Base-by-base conservation (phyloP, 306 rosid species). In the Glycine latifolia region DNA sequence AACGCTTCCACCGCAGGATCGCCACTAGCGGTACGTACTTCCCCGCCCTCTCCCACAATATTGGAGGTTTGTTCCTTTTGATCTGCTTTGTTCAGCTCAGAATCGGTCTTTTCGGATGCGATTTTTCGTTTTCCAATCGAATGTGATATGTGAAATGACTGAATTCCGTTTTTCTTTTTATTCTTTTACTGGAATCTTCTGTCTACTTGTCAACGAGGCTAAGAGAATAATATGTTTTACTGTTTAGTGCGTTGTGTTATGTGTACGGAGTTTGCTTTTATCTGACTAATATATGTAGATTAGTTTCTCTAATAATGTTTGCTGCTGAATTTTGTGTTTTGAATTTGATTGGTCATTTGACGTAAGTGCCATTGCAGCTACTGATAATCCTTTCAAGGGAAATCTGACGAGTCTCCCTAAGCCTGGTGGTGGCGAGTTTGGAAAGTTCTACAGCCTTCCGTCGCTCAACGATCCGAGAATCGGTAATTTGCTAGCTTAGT, bases 391-490 rank as follows among this genome's bases (percentile, higher is more conserved):
- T 77, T 96, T 93, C 93, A 89, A 96, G 90, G 92, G 63, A 68
- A 92, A 89, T 82, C 81, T 96, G 82, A 92, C 97, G 5, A 89
- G 87, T 87, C 98, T 96, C 39, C 97, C 98, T 4, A 96, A 93
- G 89, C 97, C 94, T 10, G 97, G 99, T 37, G 98, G 99, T 2
- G 99, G 99, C 39, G 97, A 93, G 87, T 96, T 86, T 68, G 99
- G 99, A 53, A 96, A 93, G 83, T 93, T 86, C 83, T 96, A 93
- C 79, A 96, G 98, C 78, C 97, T 96, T 80, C 92, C 99, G 37
- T 92, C 99, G 62, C 83, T 96, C 82, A 93, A 92, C 0, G 98
- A 96, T 56, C 97, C 99, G 1, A 85, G 99, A 80, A 93, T 96
- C 43, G 99, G 99, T 96, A 93, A 74, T 49, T 84, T 82, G 3